Base-by-base conservation (phyloP, 768 basidiomycete genomes). In the Boletus bicolor region DNA sequence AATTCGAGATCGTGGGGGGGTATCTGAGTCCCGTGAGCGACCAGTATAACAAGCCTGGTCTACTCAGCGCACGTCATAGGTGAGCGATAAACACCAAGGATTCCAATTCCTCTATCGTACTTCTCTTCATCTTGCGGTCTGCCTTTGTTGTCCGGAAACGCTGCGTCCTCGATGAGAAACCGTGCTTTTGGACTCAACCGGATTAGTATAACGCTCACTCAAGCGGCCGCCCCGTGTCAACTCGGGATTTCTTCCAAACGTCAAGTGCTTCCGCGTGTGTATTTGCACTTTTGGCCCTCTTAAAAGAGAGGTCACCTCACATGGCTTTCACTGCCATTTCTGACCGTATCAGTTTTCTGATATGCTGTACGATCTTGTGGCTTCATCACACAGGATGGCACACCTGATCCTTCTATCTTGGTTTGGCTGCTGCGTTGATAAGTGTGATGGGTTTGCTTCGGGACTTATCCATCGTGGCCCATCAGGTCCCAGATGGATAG, bases 21-120 rank as follows among this genome's bases (percentile, higher is more conserved):
- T 98, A 98, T 75, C 84, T 98, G 65, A 96, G 93, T 63, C 96
- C 97, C 34, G 97, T 99, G 69, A 89, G 85, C 67, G 94, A 96
- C 78, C 78, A 82, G 78, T 99, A 99, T 85, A 92, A 93, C 82
- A 99, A 99, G 72, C 85, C 90, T 37, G 97, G 97, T 49, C 77
- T 99, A 44, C 85, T 97, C 51, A 89, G 86, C 57, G 92, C 93
- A 44, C 72, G 76, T 49, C 92, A 97, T 73, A 83, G 96, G 94
- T 97, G 71, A 81, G 90, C 74, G 34, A 51, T 56, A 19, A 32
- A 14, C 26, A 50, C 51, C 66, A 34, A 14, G 32, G 26, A 44
- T 37, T 24, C 11, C 7, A 11, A 15, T 32, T 21, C 21, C 10
- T 34, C 48, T 38, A 50, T 49, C 51, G 8, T 52, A 2, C 8